phyloP scores from a whole-genome alignment of 2,329 filamentous ascomycete species.

The Colletotrichum falcatum region DNA sequence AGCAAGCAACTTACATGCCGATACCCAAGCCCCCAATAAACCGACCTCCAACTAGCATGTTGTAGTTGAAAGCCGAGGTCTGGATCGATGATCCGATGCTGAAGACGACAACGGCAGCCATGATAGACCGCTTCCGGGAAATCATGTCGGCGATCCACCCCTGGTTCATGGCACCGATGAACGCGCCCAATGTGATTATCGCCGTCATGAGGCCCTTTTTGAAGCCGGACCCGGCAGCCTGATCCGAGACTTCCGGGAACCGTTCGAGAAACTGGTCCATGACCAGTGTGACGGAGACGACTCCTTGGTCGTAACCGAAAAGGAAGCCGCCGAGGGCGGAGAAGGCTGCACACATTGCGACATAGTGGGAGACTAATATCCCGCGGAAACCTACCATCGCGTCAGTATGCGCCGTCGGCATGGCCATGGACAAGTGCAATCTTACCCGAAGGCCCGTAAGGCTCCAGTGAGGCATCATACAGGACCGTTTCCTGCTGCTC shows the following conservation, averaged over 20 bases:
- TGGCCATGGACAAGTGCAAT: neutral
- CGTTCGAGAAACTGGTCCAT: slow-evolving; percentile 51
- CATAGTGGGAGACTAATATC: slow-evolving; percentile 49
- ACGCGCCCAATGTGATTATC: slow-evolving; percentile 66
- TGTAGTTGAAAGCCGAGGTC: slow-evolving; percentile 48
- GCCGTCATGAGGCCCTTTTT: slow-evolving; percentile 47
- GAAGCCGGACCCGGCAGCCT: slow-evolving; percentile 53
- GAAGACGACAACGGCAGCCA: slow-evolving; percentile 48
- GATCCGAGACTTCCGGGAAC: slow-evolving; percentile 50
- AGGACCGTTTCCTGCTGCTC: slow-evolving; percentile 44
- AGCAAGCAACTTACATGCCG: slow-evolving; percentile 48
- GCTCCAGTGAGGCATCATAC: slow-evolving; percentile 41
- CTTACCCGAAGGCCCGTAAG: slow-evolving; percentile 45
- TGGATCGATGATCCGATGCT: slow-evolving; percentile 49
- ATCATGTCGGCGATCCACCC: slow-evolving; percentile 56
- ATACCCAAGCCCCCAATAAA: slow-evolving; percentile 62
- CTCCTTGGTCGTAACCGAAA: slow-evolving; percentile 61
- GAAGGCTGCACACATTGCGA: slow-evolving; percentile 47
- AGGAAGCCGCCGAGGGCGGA: slow-evolving; percentile 46
- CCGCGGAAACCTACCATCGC: slow-evolving; percentile 46
- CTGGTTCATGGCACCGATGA: slow-evolving; percentile 62
- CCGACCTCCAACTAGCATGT: slow-evolving; percentile 62
- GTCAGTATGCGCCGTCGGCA: neutral
- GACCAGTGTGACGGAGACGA: slow-evolving; percentile 52
- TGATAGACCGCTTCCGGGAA: slow-evolving; percentile 49